phyloP scores from a whole-genome alignment of 495 filamentous ascomycete species.

The Penicillium alfredii region DNA sequence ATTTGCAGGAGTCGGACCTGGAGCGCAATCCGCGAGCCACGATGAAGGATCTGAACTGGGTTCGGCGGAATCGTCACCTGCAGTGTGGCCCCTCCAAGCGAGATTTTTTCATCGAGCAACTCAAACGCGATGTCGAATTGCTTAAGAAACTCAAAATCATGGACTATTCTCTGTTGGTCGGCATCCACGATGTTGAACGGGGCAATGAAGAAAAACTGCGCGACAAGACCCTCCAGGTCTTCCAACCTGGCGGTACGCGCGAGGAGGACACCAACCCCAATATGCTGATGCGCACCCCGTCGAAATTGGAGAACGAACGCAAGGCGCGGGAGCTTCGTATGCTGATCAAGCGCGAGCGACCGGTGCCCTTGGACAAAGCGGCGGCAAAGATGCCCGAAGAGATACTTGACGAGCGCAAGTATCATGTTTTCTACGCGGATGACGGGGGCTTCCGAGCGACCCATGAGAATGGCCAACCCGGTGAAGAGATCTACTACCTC shows the following conservation, averaged over 20 bases:
- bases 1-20: constrained; percentile 82
- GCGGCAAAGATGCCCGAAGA: constrained; percentile 85
- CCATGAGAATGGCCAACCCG: constrained; percentile 77
- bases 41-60: constrained; percentile 95
- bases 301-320: constrained; percentile 84
- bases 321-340: constrained; percentile 90
- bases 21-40: constrained; percentile 87
- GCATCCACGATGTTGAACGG: constrained; percentile 81
- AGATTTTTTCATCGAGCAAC: constrained; percentile 77
- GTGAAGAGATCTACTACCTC: constrained; percentile 93
- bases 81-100: constrained; percentile 87
- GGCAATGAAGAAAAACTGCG: constrained; percentile 95
- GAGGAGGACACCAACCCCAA: constrained; percentile 52
- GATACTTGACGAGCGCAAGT: constrained; percentile 61
- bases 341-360: constrained; percentile 86
- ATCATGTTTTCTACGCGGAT: constrained; percentile 79
- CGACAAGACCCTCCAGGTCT: constrained; percentile 91
- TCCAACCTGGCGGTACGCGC: constrained; percentile 75
- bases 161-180: constrained; percentile 95
- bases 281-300: constrained; percentile 82
- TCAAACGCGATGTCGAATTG: constrained; percentile 78
- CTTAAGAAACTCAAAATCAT: constrained; percentile 89
- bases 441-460: constrained; percentile 93
- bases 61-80: constrained; percentile 75
- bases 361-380: constrained; percentile 81